Evolutionary conservation across 176 grass and related monocot genomes (phyloP), one percentile per base, ranked within the genome.

Genomic region (Juncus inflexus): DNA sequence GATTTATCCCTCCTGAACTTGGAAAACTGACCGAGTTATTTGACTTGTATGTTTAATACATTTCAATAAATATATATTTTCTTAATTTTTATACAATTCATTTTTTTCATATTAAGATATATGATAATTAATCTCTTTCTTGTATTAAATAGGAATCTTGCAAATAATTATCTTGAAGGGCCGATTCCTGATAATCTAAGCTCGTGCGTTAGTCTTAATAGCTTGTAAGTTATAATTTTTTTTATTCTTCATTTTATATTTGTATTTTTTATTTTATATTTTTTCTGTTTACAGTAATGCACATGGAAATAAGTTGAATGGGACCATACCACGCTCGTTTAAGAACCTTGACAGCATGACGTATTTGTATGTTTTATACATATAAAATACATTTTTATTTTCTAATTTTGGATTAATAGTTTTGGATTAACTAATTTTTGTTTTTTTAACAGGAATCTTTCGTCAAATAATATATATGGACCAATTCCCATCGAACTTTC

Each of bases 291-390:
- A 13, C 83, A 99, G 95, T n/a, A 94, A 94, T 87, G 95, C 66
- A 4, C 75, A 85, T 55, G 81, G 89, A n/a, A 99, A 99, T 65
- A 94, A 86, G 43, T 76, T 99, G 76, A 86, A 87, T 78, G 95
- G 95, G 58, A 90, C 85, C 6, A 99, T 99, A 80, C 95, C 95
- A 58, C 73, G 77, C 43, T 89, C 78, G 1, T 78, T 99, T 41
- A 76, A 67, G 37, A 90, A 90, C 51, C 95, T 99, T 9, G 83
- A 99, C 62, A 99, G 95, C 86, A 94, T 99, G 95, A 99, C 95
- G 10, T 99, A 89, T 60, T 64, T 99, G 95, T 99, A 71, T 84
- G 88, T 85, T 3, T 38, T 60, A 8, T 16, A 50, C 16, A 4
- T 54, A 68, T 40, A 47, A 47, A 28, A 28, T 28, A 28, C 19